Percentiles rank a stretch among this genome's conserved stretches.
Evolutionary conservation across 768 basidiomycete species (phyloP).

Genomic region (Butyriboletus loyo): DNA sequence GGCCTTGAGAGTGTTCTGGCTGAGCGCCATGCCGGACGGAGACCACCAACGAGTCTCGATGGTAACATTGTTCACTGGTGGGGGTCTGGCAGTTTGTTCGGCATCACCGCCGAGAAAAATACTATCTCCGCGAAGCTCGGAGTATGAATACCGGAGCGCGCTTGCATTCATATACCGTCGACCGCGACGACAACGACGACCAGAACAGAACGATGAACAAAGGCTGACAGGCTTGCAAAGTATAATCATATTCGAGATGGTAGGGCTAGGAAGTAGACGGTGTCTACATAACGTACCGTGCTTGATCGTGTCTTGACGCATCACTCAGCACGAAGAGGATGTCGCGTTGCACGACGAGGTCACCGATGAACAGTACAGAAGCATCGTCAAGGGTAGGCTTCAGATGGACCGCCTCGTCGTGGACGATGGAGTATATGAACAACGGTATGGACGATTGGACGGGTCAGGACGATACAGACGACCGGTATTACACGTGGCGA

Average conservation of each 20-base stretch:
- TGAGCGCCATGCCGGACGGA: slow-evolving; percentile 44
- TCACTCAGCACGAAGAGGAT: slow-evolving; percentile 49
- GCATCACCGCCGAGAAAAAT: slow-evolving; percentile 10
- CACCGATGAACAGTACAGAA: slow-evolving; percentile 82
- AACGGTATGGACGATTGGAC: slow-evolving; percentile 97
- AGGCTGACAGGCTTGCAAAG: slow-evolving; percentile 50
- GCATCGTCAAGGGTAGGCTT: slow-evolving; percentile 79
- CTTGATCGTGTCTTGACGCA: slow-evolving; percentile 21
- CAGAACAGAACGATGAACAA: slow-evolving; percentile 26
- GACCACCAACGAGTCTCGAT: slow-evolving; percentile 42
- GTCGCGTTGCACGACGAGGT: slow-evolving; percentile 84
- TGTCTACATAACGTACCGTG: slow-evolving; percentile 23
- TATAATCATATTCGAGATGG: slow-evolving; percentile 59
- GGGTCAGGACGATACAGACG: slow-evolving; percentile 51
- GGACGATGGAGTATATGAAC: slow-evolving; percentile 96
- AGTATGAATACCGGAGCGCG: slow-evolving; percentile 24
- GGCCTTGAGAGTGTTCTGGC: slow-evolving; percentile 36
- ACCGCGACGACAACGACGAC: slow-evolving; percentile 2
- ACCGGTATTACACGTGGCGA: slow-evolving; percentile 68
- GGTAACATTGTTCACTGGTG: slow-evolving; percentile 35
- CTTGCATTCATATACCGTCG: slow-evolving; percentile 5
- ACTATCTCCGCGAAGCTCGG: slow-evolving; percentile 23
- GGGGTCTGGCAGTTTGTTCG: no score
- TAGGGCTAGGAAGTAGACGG: slow-evolving; percentile 58
- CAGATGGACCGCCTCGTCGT: slow-evolving; percentile 91